Evolutionary conservation across 768 basidiomycete genomes (phyloP).

Genomic region (Lyophyllum semitale): DNA sequence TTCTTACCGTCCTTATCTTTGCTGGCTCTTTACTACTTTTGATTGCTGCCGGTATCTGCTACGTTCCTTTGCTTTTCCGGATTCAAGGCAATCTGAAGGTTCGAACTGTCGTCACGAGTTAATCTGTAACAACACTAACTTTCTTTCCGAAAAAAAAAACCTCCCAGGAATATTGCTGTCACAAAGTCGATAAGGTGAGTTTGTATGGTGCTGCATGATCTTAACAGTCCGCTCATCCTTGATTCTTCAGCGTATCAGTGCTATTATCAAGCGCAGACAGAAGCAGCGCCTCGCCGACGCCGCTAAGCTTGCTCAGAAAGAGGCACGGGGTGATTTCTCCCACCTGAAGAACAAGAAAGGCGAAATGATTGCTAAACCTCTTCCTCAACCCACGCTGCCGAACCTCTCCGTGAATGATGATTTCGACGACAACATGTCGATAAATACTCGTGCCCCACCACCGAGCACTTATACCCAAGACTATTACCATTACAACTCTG

Average conservation of each 20-base stretch:
- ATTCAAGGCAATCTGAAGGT: conserved; percentile 98
- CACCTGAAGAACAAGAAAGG: conserved; percentile 95
- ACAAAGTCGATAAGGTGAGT: conserved; percentile 94
- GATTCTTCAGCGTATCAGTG: conserved; percentile 77
- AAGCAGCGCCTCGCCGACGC: conserved; percentile 84
- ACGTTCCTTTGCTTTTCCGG: conserved; percentile 92
- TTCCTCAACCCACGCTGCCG: conserved; percentile 94
- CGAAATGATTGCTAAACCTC: conserved; percentile 72
- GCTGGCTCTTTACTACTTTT: conserved; percentile 80
- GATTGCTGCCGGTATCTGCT: conserved; percentile 81
- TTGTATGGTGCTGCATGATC: neutral
- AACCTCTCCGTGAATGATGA: conserved; percentile 88
- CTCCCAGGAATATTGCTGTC: conserved; percentile 96
- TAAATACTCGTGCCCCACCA: conserved; percentile 55
- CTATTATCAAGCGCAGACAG: conserved; percentile 89
- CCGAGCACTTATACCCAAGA: conserved; percentile 57
- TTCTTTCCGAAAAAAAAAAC: neutral
- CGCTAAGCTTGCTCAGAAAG: conserved; percentile 82
- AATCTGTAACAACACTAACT: conserved; percentile 7
- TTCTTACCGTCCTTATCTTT: conserved; percentile 90
- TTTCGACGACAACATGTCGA: conserved; percentile 56
- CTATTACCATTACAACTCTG: conserved; percentile 56
- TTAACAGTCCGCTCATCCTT: neutral
- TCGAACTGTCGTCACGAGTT: conserved; percentile 10
- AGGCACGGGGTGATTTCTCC: conserved; percentile 88